A percentile compares a stretch with the other conserved stretches of the same genome.
These are phyloP conservation scores for Pisolithus thermaeus DNA, from an alignment of 1,284 basidiomycete genomes.

Conservation along the genomic window DNA sequence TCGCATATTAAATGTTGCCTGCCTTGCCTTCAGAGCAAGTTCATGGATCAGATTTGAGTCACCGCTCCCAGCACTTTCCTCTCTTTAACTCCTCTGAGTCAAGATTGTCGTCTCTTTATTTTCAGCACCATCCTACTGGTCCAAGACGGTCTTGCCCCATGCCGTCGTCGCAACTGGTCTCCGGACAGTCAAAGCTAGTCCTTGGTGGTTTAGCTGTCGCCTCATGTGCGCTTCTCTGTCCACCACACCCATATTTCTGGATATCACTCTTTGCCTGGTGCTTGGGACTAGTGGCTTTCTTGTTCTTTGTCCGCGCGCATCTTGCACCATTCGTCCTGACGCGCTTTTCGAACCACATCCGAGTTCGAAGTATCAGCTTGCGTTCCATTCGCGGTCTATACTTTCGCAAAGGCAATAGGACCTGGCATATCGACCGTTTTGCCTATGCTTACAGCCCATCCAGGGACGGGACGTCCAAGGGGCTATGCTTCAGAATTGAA, in stretches of 20 bases:
- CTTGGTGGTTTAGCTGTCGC: neutral
- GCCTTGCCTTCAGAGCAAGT: no score
- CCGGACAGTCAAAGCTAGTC: neutral
- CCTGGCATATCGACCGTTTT: constrained; percentile 60
- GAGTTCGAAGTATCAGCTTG: constrained; percentile 64
- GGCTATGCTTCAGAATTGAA: constrained; percentile 55
- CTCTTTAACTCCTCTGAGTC: neutral
- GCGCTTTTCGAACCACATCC: constrained; percentile 53
- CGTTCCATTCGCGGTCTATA: constrained; percentile 72
- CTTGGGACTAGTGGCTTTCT: constrained; percentile 42
- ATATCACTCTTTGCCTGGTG: constrained; percentile 11
- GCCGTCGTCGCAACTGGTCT: neutral
- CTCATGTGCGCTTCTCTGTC: neutral
- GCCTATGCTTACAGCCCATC: constrained; percentile 50
- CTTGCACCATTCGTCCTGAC: constrained; percentile 58
- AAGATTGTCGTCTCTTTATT: no score
- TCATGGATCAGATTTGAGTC: neutral
- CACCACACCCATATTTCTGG: constrained; percentile 27
- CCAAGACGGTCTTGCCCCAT: neutral
- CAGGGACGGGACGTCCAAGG: constrained; percentile 39
- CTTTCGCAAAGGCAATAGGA: constrained; percentile 47
- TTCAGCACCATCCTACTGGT: neutral
- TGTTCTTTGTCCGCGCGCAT: constrained; percentile 56
- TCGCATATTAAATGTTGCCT: no score
- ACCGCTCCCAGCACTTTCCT: neutral